Percentiles rank a stretch among this genome's conserved stretches.
These are phyloP conservation scores for Xylaria polymorpha DNA, from an alignment of 2,329 filamentous ascomycete genomes.

Conservation along the genomic window DNA sequence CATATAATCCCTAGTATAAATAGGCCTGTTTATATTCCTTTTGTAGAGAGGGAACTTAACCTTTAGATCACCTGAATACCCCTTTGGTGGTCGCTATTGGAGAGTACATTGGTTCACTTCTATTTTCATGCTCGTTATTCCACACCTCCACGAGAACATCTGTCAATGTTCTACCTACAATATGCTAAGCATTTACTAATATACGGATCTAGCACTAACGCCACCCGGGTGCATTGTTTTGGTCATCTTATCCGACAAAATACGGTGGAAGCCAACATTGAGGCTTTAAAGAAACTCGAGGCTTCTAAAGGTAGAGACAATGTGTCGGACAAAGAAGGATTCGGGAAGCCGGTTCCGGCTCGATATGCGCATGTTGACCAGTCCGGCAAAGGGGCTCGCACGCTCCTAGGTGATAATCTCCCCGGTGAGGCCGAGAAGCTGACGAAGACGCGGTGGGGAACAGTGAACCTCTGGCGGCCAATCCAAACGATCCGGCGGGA, in stretches of 20 bases:
- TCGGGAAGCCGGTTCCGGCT: constrained; percentile 29
- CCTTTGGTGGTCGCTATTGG: too few species aligned
- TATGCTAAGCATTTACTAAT: constrained; percentile 3
- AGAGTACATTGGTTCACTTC: too few species aligned
- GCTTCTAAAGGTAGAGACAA: constrained; percentile 21
- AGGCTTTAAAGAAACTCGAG: constrained; percentile 27
- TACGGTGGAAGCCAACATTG: constrained; percentile 27
- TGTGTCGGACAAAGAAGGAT: constrained; percentile 26
- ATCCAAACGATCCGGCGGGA: constrained; percentile 30
- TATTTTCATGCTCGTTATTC: too few species aligned
- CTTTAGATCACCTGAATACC: too few species aligned
- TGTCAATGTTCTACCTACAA: not conserved
- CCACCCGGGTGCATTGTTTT: constrained; percentile 35
- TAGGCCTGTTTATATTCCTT: too few species aligned
- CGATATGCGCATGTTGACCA: constrained; percentile 35
- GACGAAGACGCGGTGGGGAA: constrained; percentile 33
- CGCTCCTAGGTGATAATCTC: constrained; percentile 22
- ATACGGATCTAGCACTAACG: constrained; percentile 7
- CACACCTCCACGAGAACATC: too few species aligned
- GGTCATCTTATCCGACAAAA: constrained; percentile 34
- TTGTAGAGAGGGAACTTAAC: too few species aligned
- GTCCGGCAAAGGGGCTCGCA: constrained; percentile 30
- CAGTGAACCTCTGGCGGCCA: constrained; percentile 36
- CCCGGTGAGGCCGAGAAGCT: constrained; percentile 32
- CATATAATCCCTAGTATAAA: too few species aligned